Evolutionary conservation across 805 yeast species (phyloP).

Genomic region (Myxozyma udenii): DNA sequence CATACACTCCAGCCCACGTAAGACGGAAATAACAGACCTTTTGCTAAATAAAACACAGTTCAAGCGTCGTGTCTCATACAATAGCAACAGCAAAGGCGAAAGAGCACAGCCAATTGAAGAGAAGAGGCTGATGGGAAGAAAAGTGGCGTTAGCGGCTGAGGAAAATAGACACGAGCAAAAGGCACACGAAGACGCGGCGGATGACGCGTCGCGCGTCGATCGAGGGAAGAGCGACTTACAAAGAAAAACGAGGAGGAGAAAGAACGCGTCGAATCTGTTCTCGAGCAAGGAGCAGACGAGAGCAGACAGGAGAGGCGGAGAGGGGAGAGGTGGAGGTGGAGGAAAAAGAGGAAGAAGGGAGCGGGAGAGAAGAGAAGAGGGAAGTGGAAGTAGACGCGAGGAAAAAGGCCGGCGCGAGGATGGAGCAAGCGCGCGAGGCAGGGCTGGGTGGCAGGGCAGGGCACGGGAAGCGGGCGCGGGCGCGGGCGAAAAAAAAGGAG

Average conservation of each 20-base stretch:
- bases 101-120: too few relatives aligned
- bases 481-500: neutral
- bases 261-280: too few relatives aligned
- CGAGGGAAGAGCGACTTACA: neutral
- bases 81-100: too few relatives aligned
- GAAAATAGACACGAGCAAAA: neutral
- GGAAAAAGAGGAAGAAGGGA: neutral
- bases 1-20: neutral
- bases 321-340: neutral
- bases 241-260: neutral
- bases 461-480: neutral
- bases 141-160: neutral
- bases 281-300: too few relatives aligned
- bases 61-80: neutral
- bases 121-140: neutral
- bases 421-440: constrained; percentile 5
- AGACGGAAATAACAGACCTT: too few relatives aligned
- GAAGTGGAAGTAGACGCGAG: constrained; percentile 7
- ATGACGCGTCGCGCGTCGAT: neutral
- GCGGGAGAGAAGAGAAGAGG: neutral
- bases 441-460: constrained; percentile 4
- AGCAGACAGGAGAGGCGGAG: too few relatives aligned
- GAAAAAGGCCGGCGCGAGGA: constrained; percentile 1
- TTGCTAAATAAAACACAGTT: neutral
- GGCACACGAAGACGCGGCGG: neutral